phyloP scores from a whole-genome alignment of 176 grass and related monocot species.

The Rhynchospora breviuscula region DNA sequence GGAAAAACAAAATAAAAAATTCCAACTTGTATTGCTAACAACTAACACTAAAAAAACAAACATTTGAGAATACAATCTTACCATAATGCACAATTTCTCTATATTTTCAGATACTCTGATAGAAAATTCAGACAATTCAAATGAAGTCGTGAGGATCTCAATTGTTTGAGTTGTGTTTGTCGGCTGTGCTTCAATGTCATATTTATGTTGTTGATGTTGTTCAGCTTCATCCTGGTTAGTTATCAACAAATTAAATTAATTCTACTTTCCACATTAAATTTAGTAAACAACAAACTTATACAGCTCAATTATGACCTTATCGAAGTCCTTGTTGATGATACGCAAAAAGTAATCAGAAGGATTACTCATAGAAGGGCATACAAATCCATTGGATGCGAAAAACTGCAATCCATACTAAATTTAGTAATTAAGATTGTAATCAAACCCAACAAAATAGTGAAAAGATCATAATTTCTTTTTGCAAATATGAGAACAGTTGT shows the following conservation, averaged over 20 bases:
- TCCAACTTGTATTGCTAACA: neutral
- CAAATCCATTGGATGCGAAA: slow-evolving; percentile 47
- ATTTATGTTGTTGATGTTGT: neutral
- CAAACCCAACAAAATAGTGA: neutral
- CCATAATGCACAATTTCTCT: neutral
- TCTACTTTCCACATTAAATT: neutral
- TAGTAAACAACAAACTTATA: neutral
- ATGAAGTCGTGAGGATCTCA: slow-evolving; percentile 3
- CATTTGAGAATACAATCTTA: neutral
- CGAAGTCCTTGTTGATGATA: slow-evolving; percentile 72
- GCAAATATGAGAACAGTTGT: too few relatives aligned
- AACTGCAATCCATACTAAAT: slow-evolving; percentile 30
- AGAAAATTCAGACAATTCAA: neutral
- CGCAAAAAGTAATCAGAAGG: slow-evolving; percentile 60
- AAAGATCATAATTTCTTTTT: neutral
- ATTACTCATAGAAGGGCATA: slow-evolving; percentile 51
- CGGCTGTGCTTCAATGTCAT: neutral
- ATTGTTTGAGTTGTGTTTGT: neutral
- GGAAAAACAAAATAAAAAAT: neutral
- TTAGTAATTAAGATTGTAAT: too few relatives aligned
- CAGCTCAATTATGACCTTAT: slow-evolving; percentile 19
- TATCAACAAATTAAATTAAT: neutral
- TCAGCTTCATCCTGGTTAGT: neutral
- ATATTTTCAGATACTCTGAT: neutral
- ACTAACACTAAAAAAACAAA: neutral